Percentiles rank a stretch among this genome's conserved stretches.
Evolutionary conservation across 2,329 filamentous ascomycete species (phyloP).

Genomic region (Aspergillus persii): DNA sequence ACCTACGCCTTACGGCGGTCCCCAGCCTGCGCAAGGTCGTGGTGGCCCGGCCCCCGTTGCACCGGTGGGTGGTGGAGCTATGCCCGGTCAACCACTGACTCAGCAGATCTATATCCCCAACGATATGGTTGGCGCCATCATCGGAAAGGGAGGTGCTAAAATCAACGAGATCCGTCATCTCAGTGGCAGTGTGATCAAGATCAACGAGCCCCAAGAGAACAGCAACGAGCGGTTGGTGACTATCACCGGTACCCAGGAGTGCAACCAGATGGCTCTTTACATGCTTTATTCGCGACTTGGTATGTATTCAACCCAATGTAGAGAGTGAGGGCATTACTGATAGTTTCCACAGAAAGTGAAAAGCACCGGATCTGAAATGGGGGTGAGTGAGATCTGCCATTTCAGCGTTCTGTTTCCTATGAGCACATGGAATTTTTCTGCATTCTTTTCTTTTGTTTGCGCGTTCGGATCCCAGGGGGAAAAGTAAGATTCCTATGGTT

Average conservation of each 20-base stretch:
- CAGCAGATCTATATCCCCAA: constrained; percentile 99
- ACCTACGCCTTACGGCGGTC: constrained; percentile 64
- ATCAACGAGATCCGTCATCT: constrained; percentile 99
- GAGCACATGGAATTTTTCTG: constrained; percentile 24
- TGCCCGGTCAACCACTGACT: constrained; percentile 81
- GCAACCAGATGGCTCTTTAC: constrained; percentile 99
- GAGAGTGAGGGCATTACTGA: background rate
- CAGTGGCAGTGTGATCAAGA: constrained; percentile 98
- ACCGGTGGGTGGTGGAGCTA: constrained; percentile 66
- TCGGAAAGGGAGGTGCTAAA: constrained; percentile 96
- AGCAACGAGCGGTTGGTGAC: constrained; percentile 97
- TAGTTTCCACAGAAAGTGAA: constrained; percentile 61
- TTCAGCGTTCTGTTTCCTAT: constrained; percentile 11
- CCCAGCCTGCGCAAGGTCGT: constrained; percentile 59
- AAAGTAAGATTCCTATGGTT: constrained; percentile 17
- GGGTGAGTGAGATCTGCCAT: constrained; percentile 9
- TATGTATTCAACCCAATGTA: constrained; percentile 40
- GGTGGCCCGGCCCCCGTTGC: constrained; percentile 63
- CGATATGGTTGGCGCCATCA: constrained; percentile 99
- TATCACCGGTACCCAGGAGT: constrained; percentile 95
- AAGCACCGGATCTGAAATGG: constrained; percentile 64
- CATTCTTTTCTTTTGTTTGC: constrained; percentile 8
- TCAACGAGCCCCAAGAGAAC: constrained; percentile 98
- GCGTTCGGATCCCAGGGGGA: background rate
- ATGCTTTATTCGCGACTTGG: constrained; percentile 98